These are phyloP conservation scores for Coniochaeta sp. DNA, from an alignment of 2,329 filamentous ascomycete genomes.

Conservation along the genomic window DNA sequence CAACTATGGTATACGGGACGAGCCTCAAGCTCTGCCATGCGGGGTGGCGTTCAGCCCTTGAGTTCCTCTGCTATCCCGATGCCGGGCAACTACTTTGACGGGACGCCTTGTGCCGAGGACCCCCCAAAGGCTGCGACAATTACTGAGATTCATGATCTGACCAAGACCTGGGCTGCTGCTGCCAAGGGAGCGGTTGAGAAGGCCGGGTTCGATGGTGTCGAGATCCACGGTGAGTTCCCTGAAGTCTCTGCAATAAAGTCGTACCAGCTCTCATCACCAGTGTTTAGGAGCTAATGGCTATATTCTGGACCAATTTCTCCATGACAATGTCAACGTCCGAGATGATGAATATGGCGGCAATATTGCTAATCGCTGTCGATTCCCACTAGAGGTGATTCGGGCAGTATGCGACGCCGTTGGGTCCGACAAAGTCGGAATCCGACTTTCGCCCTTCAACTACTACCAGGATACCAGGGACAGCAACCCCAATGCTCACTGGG, in stretches of 20 bases:
- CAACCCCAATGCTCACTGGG: slow-evolving; percentile 20
- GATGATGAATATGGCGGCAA: slow-evolving; percentile 47
- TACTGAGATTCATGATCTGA: slow-evolving; percentile 19
- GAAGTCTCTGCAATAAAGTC: no score
- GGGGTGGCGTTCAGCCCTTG: slow-evolving; percentile 22
- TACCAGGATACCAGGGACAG: slow-evolving; percentile 12
- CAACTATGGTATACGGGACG: slow-evolving; percentile 39
- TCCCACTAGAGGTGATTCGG: slow-evolving; percentile 42
- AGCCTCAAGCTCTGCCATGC: no score
- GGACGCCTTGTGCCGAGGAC: no score
- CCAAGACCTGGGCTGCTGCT: slow-evolving; percentile 20
- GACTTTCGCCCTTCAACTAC: slow-evolving; percentile 32
- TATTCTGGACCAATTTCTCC: slow-evolving; percentile 46
- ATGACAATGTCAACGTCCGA: slow-evolving; percentile 44
- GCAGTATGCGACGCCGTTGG: slow-evolving; percentile 45
- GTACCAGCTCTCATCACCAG: no score
- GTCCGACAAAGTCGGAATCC: slow-evolving; percentile 38
- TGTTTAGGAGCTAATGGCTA: slow-evolving; percentile 28
- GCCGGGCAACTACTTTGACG: slow-evolving; percentile 16
- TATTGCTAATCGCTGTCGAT: slow-evolving; percentile 45
- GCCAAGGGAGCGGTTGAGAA: slow-evolving; percentile 15
- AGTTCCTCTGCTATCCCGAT: slow-evolving; percentile 28
- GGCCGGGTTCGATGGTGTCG: not conserved
- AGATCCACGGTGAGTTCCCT: not conserved
- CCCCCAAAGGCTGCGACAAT: slow-evolving; percentile 16